Percentiles rank a stretch among this genome's conserved stretches.
phyloP scores from a whole-genome alignment of 805 yeast genomes.

The Henningerozyma blattae region DNA sequence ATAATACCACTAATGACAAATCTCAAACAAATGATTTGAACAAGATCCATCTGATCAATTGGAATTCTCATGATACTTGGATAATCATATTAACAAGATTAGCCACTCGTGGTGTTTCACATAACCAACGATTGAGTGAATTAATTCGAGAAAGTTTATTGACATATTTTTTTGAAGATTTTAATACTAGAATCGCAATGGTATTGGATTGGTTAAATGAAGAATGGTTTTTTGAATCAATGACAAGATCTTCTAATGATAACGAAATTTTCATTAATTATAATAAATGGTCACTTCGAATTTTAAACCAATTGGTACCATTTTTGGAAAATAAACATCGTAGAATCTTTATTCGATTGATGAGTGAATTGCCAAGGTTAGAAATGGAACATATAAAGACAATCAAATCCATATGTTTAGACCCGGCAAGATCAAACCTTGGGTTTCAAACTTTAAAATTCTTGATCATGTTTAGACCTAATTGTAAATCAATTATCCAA shows the following conservation, averaged over 20 bases:
- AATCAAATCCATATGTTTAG: conserved; percentile 64
- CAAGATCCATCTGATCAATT: conserved; percentile 28
- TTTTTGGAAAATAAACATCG: conserved; percentile 74
- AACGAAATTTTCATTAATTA: conserved; percentile 32
- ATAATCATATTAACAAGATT: conserved; percentile 58
- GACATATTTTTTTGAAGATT: conserved; percentile 60
- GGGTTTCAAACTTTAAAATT: conserved; percentile 79
- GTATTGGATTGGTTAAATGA: conserved; percentile 90
- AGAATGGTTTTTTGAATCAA: conserved; percentile 68
- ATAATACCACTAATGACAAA: background rate
- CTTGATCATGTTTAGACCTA: conserved; percentile 83
- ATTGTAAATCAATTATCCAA: conserved; percentile 38
- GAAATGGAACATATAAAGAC: conserved; percentile 48
- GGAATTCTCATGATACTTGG: conserved; percentile 68
- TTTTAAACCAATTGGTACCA: conserved; percentile 72
- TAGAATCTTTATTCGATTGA: conserved; percentile 64
- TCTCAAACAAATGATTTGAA: background rate
- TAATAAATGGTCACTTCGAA: conserved; percentile 53
- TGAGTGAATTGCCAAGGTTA: conserved; percentile 79
- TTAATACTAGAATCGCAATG: conserved; percentile 58
- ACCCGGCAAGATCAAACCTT: conserved; percentile 68
- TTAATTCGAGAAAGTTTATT: conserved; percentile 59
- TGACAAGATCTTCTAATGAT: conserved; percentile 8
- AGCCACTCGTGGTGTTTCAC: conserved; percentile 66
- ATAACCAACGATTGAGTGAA: conserved; percentile 37